Evolutionary conservation across 164 flowering plant species (phyloP).

Genomic region (Kingdonia uniflora): DNA sequence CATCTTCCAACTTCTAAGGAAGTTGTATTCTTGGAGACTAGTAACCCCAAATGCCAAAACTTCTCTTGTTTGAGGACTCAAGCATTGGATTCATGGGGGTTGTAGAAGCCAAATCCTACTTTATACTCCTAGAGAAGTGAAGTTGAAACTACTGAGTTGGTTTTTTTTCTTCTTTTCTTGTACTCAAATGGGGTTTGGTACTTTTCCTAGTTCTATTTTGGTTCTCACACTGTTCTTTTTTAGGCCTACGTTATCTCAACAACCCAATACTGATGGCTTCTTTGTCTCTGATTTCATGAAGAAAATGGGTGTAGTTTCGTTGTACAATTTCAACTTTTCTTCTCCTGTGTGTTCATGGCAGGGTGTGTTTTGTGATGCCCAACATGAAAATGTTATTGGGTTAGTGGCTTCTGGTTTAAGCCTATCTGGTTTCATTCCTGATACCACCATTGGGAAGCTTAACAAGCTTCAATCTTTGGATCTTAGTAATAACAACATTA

Average conservation of each 20-base stretch:
- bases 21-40: not conserved
- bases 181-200: conserved; percentile 37
- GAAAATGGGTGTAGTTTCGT: conserved; percentile 43
- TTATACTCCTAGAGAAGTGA: too few species aligned
- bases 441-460: conserved; percentile 77
- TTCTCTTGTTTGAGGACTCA: not conserved
- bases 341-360: conserved; percentile 58
- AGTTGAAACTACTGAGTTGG: conserved; percentile 4
- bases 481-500: conserved; percentile 65
- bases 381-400: conserved; percentile 26
- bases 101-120: too few species aligned
- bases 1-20: conserved; percentile 6
- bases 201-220: conserved; percentile 24
- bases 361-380: conserved; percentile 52
- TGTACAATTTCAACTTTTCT: conserved; percentile 29
- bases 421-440: conserved; percentile 76
- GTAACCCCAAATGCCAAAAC: not conserved
- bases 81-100: too few species aligned
- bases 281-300: conserved; percentile 55
- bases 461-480: conserved; percentile 54
- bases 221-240: conserved; percentile 29
- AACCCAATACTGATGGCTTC: conserved; percentile 72
- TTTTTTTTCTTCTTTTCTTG: conserved; percentile 4
- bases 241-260: conserved; percentile 36
- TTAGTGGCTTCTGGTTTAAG: conserved; percentile 42